Base-by-base conservation (phyloP, 31 red algal genomes). In the Odonthalia washingtoniensis region DNA sequence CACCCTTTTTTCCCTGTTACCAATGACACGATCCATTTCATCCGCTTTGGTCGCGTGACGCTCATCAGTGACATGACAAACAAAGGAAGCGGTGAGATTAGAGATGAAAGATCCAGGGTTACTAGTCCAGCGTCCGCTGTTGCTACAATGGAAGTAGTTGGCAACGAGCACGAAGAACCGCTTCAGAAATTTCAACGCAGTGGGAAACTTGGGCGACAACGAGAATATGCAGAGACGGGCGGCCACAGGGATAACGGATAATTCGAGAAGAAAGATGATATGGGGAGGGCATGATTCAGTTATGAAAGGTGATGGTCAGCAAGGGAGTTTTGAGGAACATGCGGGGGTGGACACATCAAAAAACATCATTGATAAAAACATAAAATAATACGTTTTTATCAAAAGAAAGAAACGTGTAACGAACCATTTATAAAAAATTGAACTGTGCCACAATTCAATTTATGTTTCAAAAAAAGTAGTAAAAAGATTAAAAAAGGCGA, bases 101-200 rank as follows among this genome's bases (percentile, higher is more conserved):
- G 74, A 86, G 16, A 96, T 70, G 64, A 96, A 96, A 16, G 61
- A 53, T n/a, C 89, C 84, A 52, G 90, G 73, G 32, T 41, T 90
- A 31, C 28, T 36, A 3, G 87, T 90, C 94, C 94, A 96, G 1
- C 79, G 49, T 32, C 94, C 94, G 6, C 81, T 88, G 35, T 96
- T 96, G 53, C 89, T 92, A 27, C 89, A 90, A 67, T 96, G 94
- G 66, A 93, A 96, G 65, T 89, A 96, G 35, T 92, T 91, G 2
- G 89, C 86, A 61, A 91, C 85, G 30, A 91, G 81, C 42, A 78
- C 86, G 35, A 96, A 75, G 60, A 93, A 70, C 28, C 94, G 90
- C 33, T 87, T 68, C 14, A 96, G 65, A 35, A 80, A 92, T 2
- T 72, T 18, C 75, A 92, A 77, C 0, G 87, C 82, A 2, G 57